Conservation (phyloP, 1,284 basidiomycete species). For the Rhodotorula sp. region DNA sequence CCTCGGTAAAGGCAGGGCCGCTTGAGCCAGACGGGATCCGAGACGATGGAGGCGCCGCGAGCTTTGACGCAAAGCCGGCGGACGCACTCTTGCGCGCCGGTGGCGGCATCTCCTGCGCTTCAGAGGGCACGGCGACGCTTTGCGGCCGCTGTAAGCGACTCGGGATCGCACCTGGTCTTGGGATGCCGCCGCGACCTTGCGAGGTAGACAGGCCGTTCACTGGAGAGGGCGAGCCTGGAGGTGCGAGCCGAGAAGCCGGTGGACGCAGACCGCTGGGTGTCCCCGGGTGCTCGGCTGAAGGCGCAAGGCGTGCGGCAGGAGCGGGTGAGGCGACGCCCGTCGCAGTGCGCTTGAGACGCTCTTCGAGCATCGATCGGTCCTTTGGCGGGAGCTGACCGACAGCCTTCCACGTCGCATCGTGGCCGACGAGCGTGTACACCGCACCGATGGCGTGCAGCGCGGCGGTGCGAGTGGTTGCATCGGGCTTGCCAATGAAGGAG, state of each 20-base stretch:
- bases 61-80: slow-evolving; percentile 19
- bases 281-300: slow-evolving; percentile 13
- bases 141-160: slow-evolving; percentile 18
- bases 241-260: not conserved
- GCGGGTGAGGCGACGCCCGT: slow-evolving; percentile 44
- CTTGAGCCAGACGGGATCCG: not conserved
- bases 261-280: slow-evolving; percentile 23
- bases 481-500: slow-evolving; percentile 81
- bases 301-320: slow-evolving; percentile 11
- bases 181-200: slow-evolving; percentile 24
- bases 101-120: not conserved
- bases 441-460: slow-evolving; percentile 78
- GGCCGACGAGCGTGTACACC: slow-evolving; percentile 74
- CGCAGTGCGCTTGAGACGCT: slow-evolving; percentile 77
- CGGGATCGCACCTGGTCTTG: slow-evolving; percentile 13
- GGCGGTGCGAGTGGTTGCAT: slow-evolving; percentile 79
- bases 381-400: slow-evolving; percentile 77
- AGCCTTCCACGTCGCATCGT: slow-evolving; percentile 75
- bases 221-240: slow-evolving; percentile 15
- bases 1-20: slow-evolving; percentile 20
- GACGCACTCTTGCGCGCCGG: not conserved
- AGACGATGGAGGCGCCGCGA: slow-evolving; percentile 6
- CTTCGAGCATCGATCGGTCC: slow-evolving; percentile 88
- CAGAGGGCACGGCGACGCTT: not conserved
- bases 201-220: slow-evolving; percentile 3